Conservation (phyloP, 2,329 filamentous ascomycete genomes). For the Reticulascus tulasneorum region DNA sequence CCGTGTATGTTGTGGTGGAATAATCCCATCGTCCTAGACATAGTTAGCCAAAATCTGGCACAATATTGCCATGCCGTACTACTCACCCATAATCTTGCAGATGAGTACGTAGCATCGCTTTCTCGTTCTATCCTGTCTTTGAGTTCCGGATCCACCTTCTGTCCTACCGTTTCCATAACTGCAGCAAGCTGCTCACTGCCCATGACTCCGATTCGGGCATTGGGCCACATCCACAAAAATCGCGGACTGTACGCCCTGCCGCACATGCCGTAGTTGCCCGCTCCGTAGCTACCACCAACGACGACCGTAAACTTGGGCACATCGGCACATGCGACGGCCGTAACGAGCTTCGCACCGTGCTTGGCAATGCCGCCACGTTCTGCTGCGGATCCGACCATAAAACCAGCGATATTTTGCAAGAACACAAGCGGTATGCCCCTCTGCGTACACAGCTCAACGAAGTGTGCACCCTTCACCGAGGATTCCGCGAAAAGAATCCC, state of each 20-base stretch:
- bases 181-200: constrained; percentile 84
- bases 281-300: constrained; percentile 87
- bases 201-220: constrained; percentile 95
- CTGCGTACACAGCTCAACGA: constrained; percentile 91
- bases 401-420: constrained; percentile 93
- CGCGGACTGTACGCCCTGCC: constrained; percentile 88
- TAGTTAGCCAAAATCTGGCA: constrained; percentile 8
- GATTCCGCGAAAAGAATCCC: constrained; percentile 90
- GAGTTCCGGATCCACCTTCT: constrained; percentile 73
- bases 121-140: constrained; percentile 83
- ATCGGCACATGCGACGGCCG: constrained; percentile 87
- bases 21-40: constrained; percentile 68
- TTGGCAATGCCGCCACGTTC: constrained; percentile 96
- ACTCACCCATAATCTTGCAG: constrained; percentile 79
- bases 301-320: constrained; percentile 98
- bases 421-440: constrained; percentile 87
- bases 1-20: constrained; percentile 72
- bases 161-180: constrained; percentile 94
- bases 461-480: constrained; percentile 90
- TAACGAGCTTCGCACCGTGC: constrained; percentile 95
- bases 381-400: constrained; percentile 94
- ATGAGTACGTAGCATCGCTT: constrained; percentile 84
- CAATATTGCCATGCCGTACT: constrained; percentile 3
- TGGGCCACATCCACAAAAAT: constrained; percentile 96
- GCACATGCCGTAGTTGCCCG: constrained; percentile 98